Percentiles rank a stretch among this genome's conserved stretches.
Evolutionary conservation across 2,329 filamentous ascomycete species (phyloP).

Genomic region (Hymenoscyphus linearis): DNA sequence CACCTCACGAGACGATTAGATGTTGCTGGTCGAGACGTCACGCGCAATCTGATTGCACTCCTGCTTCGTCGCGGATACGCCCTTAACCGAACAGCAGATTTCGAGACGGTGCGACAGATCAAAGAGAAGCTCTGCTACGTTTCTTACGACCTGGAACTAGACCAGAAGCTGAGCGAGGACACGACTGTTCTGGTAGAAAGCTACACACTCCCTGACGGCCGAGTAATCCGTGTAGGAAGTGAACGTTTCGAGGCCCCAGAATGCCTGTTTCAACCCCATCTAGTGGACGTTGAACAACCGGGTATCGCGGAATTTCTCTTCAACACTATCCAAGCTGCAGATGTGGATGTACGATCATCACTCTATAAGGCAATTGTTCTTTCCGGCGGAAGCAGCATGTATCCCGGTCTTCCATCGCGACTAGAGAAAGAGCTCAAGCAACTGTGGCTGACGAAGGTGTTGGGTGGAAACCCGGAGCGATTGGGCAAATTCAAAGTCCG

Average conservation of each 20-base stretch:
- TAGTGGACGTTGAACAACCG: conserved; percentile 95
- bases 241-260: conserved; percentile 98
- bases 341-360: conserved; percentile 89
- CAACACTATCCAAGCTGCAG: conserved; percentile 95
- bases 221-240: conserved; percentile 91
- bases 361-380: conserved; percentile 97
- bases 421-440: conserved; percentile 99
- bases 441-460: conserved; percentile 88
- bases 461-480: conserved; percentile 87
- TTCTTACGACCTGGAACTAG: conserved; percentile 93
- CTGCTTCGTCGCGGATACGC: conserved; percentile 91
- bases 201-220: conserved; percentile 93
- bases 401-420: conserved; percentile 87
- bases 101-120: conserved; percentile 97
- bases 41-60: conserved; percentile 94
- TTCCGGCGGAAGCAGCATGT: conserved; percentile 97
- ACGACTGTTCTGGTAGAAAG: conserved; percentile 96
- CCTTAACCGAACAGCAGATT: conserved; percentile 95
- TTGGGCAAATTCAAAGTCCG: conserved; percentile 99
- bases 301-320: conserved; percentile 97
- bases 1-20: conserved; percentile 92
- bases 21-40: conserved; percentile 93
- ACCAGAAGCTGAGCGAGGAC: conserved; percentile 93
- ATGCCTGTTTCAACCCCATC: conserved; percentile 96
- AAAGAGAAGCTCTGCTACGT: conserved; percentile 99